These are phyloP conservation scores for Vigna hirtella DNA, from an alignment of 306 rosid species.

Conservation along the genomic window DNA sequence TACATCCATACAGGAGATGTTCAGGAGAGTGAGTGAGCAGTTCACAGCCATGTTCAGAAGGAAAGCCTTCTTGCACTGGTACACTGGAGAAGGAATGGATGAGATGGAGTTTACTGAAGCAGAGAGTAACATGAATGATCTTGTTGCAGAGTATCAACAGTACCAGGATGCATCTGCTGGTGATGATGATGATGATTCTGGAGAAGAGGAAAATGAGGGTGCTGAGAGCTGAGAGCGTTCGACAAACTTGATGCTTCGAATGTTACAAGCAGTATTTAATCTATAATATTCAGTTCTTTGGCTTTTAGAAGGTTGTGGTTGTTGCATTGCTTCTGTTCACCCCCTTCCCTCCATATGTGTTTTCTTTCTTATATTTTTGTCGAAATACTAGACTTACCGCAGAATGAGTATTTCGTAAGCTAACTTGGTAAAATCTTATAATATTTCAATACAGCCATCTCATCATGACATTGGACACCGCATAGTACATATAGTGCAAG, in stretches of 20 bases:
- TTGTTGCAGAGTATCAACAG: conserved; percentile 81
- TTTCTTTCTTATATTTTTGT: neutral
- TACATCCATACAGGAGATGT: conserved; percentile 82
- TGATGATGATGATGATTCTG: conserved; percentile 56
- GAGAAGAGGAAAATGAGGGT: conserved; percentile 30
- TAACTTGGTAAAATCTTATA: neutral
- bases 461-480: neutral
- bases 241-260: conserved; percentile 36
- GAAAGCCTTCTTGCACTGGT: conserved; percentile 90
- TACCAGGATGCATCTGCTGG: conserved; percentile 71
- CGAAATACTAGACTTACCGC: neutral
- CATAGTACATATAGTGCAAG: neutral
- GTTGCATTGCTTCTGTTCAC: neutral
- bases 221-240: conserved; percentile 56
- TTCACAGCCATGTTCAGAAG: conserved; percentile 85
- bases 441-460: neutral
- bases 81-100: conserved; percentile 83
- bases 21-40: conserved; percentile 80
- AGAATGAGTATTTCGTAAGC: conserved; percentile 6
- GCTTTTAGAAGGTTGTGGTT: conserved; percentile 33
- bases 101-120: conserved; percentile 82
- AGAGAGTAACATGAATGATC: conserved; percentile 84
- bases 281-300: conserved; percentile 19
- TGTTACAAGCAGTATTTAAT: conserved; percentile 44
- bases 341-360: too few relatives aligned